Conservation (phyloP, 2,329 filamentous ascomycete species). For the Botrytis tulipae region DNA sequence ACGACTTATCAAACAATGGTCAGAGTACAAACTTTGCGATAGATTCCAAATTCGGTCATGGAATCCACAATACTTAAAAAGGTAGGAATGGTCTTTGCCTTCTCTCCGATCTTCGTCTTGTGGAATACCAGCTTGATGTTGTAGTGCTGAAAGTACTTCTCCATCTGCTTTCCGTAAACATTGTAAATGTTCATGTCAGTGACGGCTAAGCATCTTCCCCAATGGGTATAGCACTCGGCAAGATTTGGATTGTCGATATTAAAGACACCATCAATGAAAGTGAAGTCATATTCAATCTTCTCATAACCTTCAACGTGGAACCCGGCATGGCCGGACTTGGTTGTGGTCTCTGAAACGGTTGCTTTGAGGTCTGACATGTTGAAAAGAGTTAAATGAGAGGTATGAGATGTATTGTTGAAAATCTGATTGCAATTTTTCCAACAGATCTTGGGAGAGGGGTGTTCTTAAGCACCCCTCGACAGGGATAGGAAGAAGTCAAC, state of each 20-base stretch:
- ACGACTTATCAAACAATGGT: neutral
- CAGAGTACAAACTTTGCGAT: slow-evolving; percentile 51
- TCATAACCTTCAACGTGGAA: slow-evolving; percentile 73
- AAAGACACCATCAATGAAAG: slow-evolving; percentile 69
- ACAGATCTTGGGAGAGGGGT: neutral
- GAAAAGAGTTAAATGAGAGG: neutral
- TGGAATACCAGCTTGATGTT: slow-evolving; percentile 62
- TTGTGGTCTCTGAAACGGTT: slow-evolving; percentile 59
- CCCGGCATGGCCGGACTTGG: slow-evolving; percentile 43
- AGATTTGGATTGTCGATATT: slow-evolving; percentile 58
- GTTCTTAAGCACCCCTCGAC: neutral
- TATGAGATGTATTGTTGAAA: neutral
- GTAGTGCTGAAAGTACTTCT: slow-evolving; percentile 65
- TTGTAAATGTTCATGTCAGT: slow-evolving; percentile 71
- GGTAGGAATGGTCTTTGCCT: slow-evolving; percentile 71
- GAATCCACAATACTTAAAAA: slow-evolving; percentile 68
- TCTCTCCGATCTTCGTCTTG: slow-evolving; percentile 73
- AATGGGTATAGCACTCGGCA: slow-evolving; percentile 62
- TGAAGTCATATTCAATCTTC: slow-evolving; percentile 75
- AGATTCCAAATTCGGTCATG: slow-evolving; percentile 72
- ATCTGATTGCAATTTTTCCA: neutral
- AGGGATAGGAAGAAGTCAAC: neutral
- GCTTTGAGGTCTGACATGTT: slow-evolving; percentile 70
- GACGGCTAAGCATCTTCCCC: slow-evolving; percentile 64
- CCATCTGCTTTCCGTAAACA: slow-evolving; percentile 64